Evolutionary conservation across 2,329 filamentous ascomycete genomes (phyloP), one percentile per base, ranked within the genome.

Genomic region (Neurospora sp.): DNA sequence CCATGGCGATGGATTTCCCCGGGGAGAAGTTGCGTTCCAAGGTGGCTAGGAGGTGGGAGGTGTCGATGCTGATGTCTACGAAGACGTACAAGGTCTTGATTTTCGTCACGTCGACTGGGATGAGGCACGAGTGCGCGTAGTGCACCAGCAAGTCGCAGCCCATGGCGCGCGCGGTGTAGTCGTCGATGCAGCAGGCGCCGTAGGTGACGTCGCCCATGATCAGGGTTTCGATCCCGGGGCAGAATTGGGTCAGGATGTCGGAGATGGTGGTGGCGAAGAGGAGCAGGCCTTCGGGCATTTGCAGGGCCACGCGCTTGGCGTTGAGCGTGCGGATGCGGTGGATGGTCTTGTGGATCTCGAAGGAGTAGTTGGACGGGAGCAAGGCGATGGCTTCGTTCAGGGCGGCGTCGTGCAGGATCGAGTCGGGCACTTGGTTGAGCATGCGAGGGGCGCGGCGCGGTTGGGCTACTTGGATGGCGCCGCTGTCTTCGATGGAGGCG

Each of bases 141-240:
- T 99, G 96, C 1, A 99, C 92, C 10, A 99, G 85, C 6, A 99
- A 83, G 76, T 99, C 96, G 79, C 96, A 99, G 1, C 93, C 96
- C 28, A 99, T 86, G 0, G 96, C 96, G 65, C 95, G 86, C 1
- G 96, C 96, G 0, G 96, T 99, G 81, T 96, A 99, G 81, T 99
- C 96, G 79, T 99, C 96, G 76, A 99, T 97, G 78, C 96, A 99
- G 83, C 96, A 99, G 28, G 96, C 96, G 73, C 96, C 96, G 79
- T 99, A 99, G 0, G 96, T 99, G 62, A 99, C 96, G 79, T 99
- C 96, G 72, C 96, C 96, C 96, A 99, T 99, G 79, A 99, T 99
- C 69, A 98, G 85, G 1, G 95, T 98, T 79, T 96, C 92, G 52
- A 91, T 91, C 1, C 92, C 93, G 0, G 93, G 91, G 77, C 96